Percentiles rank a stretch among this genome's conserved stretches.
Evolutionary conservation across 306 rosid genomes (phyloP).

Genomic region (Luffa aegyptiaca): DNA sequence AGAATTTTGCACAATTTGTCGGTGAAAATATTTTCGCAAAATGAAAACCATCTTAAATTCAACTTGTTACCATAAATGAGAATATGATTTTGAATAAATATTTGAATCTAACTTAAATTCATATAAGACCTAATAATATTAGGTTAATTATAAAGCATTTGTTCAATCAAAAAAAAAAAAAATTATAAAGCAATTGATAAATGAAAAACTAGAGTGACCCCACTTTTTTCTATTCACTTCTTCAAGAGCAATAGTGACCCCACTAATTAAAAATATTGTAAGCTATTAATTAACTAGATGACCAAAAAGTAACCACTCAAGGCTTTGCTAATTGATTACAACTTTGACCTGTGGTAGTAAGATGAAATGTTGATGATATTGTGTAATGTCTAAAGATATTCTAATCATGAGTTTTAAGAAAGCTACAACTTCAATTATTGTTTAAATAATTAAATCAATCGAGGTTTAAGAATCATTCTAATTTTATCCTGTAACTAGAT

Average conservation of each 20-base stretch:
- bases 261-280: neutral
- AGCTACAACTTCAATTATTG: neutral
- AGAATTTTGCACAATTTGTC: neutral
- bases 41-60: neutral
- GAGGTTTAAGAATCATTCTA: neutral
- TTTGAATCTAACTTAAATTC: neutral
- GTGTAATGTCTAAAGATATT: neutral
- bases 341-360: neutral
- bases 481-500: neutral
- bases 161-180: too few species aligned
- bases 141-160: neutral
- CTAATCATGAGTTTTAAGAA: neutral
- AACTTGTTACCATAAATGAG: neutral
- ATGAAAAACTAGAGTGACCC: neutral
- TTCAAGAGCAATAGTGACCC: neutral
- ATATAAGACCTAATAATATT: neutral
- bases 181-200: neutral
- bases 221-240: neutral
- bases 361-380: neutral
- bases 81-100: neutral
- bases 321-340: neutral
- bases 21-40: neutral
- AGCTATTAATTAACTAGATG: neutral
- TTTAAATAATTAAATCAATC: neutral
- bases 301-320: neutral